These are phyloP conservation scores for Neofusicoccum kwambonambiense DNA, from an alignment of 2,329 filamentous ascomycete species.

Conservation along the genomic window DNA sequence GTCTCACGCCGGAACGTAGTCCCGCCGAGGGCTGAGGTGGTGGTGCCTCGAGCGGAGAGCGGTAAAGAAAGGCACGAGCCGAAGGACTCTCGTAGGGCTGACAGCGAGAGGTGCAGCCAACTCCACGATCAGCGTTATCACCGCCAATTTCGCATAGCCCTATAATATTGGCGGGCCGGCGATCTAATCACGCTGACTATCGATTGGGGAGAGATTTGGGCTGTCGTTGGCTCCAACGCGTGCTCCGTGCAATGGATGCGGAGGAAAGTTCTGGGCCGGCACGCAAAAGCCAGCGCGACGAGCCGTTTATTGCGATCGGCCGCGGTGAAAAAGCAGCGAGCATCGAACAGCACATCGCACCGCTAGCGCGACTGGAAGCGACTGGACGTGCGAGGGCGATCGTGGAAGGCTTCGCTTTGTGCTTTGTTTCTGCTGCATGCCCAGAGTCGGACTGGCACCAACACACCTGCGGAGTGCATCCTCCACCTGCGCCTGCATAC, in stretches of 20 bases:
- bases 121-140: too few species aligned
- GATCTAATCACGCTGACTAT: not conserved
- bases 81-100: too few species aligned
- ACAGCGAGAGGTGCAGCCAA: too few species aligned
- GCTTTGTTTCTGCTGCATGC: conserved; percentile 4
- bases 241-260: not conserved
- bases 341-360: not conserved
- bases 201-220: not conserved
- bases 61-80: too few species aligned
- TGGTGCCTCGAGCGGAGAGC: too few species aligned
- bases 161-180: not conserved
- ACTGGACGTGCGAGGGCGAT: conserved; percentile 3
- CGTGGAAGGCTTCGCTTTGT: conserved; percentile 10
- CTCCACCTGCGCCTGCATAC: too few species aligned
- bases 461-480: not conserved
- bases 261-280: not conserved
- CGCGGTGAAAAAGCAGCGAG: not conserved
- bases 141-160: too few species aligned
- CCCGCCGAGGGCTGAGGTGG: too few species aligned
- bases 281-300: not conserved
- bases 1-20: too few species aligned
- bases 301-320: conserved; percentile 9
- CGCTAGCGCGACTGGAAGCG: not conserved
- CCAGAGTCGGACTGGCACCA: not conserved
- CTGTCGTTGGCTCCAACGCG: not conserved